Conservation (phyloP, 805 yeast genomes). For the Ogataea ramenticola region DNA sequence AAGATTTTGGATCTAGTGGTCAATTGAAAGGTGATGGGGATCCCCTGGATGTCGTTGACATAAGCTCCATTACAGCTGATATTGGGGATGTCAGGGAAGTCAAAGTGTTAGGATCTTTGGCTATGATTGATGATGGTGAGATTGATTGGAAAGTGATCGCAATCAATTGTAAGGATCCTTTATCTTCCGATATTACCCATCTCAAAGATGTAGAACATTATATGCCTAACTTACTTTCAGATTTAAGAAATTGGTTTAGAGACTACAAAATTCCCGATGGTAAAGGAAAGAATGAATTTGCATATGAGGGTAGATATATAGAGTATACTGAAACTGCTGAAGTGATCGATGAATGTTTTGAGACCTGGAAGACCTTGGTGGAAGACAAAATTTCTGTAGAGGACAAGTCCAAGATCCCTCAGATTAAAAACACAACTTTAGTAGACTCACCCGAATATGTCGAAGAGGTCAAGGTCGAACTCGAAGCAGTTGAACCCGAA, state of each 20-base stretch:
- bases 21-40: slow-evolving; percentile 78
- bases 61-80: slow-evolving; percentile 45
- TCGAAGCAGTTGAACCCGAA: background rate
- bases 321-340: slow-evolving; percentile 51
- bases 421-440: background rate
- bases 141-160: slow-evolving; percentile 90
- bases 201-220: slow-evolving; percentile 59
- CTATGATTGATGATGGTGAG: slow-evolving; percentile 88
- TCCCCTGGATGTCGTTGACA: slow-evolving; percentile 91
- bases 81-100: slow-evolving; percentile 53
- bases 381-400: slow-evolving; percentile 31
- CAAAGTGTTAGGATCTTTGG: slow-evolving; percentile 70
- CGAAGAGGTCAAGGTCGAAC: background rate
- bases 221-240: slow-evolving; percentile 65
- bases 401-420: background rate
- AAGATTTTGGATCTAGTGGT: slow-evolving; percentile 29
- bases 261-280: slow-evolving; percentile 80
- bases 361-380: slow-evolving; percentile 59
- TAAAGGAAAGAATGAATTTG: slow-evolving; percentile 68
- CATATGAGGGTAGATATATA: slow-evolving; percentile 62
- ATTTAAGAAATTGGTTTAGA: slow-evolving; percentile 74
- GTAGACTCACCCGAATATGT: background rate
- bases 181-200: slow-evolving; percentile 52
- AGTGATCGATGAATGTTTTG: slow-evolving; percentile 56
- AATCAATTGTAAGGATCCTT: slow-evolving; percentile 59